phyloP scores from a whole-genome alignment of 306 rosid species.

The Potentilla sterilis region DNA sequence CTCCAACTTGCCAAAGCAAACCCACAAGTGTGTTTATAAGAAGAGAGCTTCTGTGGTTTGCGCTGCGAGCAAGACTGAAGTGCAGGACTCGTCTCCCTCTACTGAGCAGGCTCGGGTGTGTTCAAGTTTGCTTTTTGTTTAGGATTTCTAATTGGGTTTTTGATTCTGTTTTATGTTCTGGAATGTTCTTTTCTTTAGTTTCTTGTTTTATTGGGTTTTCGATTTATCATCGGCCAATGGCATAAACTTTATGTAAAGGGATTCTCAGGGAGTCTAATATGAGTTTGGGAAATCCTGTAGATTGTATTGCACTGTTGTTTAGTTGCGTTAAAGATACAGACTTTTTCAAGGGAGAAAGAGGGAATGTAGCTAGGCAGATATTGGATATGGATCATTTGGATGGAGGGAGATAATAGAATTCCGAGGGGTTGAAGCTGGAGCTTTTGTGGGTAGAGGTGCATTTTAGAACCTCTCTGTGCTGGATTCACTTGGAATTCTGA shows the following conservation, averaged over 20 bases:
- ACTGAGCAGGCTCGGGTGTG: constrained; percentile 64
- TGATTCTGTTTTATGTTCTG: neutral
- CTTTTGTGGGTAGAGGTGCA: neutral
- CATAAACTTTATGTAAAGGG: neutral
- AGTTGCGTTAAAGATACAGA: neutral
- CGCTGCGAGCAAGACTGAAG: constrained; percentile 36
- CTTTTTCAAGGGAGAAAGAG: neutral
- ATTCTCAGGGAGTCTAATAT: neutral
- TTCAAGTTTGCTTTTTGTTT: neutral
- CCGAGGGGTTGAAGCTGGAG: neutral
- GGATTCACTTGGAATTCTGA: neutral
- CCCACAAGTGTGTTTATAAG: constrained; percentile 25
- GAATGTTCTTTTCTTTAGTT: neutral
- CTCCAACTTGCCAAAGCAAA: constrained; percentile 15
- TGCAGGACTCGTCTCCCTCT: constrained; percentile 42
- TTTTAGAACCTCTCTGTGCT: neutral
- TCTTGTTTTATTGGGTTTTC: neutral
- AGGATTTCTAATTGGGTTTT: neutral
- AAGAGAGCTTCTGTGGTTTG: constrained; percentile 23
- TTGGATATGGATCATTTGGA: neutral
- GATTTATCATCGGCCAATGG: neutral
- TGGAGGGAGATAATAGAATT: neutral
- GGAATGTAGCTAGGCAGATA: neutral
- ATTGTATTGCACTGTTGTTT: neutral
- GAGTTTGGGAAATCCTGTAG: neutral